Base-by-base conservation (phyloP, 768 basidiomycete species). In the Termitomyces sp. region DNA sequence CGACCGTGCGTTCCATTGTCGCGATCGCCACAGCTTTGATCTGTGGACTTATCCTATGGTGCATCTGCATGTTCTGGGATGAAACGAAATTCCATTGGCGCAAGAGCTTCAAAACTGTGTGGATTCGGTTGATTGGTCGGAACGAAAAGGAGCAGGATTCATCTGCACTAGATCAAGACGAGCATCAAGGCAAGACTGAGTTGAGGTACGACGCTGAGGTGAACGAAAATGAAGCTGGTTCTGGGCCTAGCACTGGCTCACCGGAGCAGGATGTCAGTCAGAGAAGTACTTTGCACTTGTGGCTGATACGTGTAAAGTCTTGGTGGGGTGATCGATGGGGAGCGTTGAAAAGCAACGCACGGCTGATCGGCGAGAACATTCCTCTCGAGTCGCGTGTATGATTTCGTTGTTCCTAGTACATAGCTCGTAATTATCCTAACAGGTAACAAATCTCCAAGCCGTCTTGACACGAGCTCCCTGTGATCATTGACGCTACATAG, bases 31-130 rank as follows among this genome's bases (percentile, higher is more conserved):
- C 30, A 26, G 39, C 10, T 2, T 9, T 50, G 27, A 22, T 43
- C 24, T 33, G n/a, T 42, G 47, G 47, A 4, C 47, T 56, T 13
- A 42, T 56, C 37, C 4, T 56, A 10, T 42, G 56, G 56, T 57
- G 56, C 14, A 45, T 56, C 20, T 32, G 36, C 0, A 47, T 40
- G 39, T 56, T 56, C 45, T 56, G 45, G 55, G 36, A 39, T 3
- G 36, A 47, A 30, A n/a, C 45, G 12, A 12, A 20, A 5, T 18
- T 32, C 9, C 8, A 48, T 33, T n/a, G 3, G 13, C 3, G 36
- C 12, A 32, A 5, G 42, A 16, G 0, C 3, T 16, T 37, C 2
- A 4, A 37, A n/a, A n/a, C 26, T 18, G 9, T 10, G 22, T 46
- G 43, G 16, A 33, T 20, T 18, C 9, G 24, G 10, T 7, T 53